Evolutionary conservation across 2,329 filamentous ascomycete species (phyloP), one percentile per base, ranked within the genome.

Genomic region (Dactylonectria macrodidyma): DNA sequence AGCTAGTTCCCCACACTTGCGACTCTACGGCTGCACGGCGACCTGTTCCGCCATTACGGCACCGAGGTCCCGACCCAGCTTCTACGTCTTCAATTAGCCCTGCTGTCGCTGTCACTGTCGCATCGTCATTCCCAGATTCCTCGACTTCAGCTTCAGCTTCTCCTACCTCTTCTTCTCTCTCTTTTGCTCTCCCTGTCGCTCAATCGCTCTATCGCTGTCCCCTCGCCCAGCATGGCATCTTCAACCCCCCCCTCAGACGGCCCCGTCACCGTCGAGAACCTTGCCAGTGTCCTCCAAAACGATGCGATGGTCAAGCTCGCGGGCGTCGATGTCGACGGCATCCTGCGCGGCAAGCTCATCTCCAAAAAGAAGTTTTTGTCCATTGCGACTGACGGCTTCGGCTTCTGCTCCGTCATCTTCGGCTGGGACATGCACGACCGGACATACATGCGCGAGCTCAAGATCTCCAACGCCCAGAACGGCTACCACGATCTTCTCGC

Each of bases 381-480:
- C 34, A 89, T 97, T 60, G 92, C 91, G n/a, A 82, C 89, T 48
- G 88, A 90, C 51, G 95, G 95, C 59, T 97, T 97, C 75, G 95
- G 95, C 61, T 97, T 97, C 86, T 97, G 95, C 85, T 96, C 93
- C 22, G 94, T 97, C 73, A 90, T 97, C 72, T 97, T 97, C 77
- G 95, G 95, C 79, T 97, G 95, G 95, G 95, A 98, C 82, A 97
- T 97, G 94, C 95, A 98, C 81, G 95, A 98, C 78, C 87, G 90
- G 84, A 97, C 94, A 11, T 98, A 97, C 81, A 91, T 93, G 79
- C 90, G 88, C 75, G 95, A 97, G 82, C 88, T 97, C 71, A 89
- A 89, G 77, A 92, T 97, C 80, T 96, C 93, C 82, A 97, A 97
- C 83, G 93, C 93, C 73, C 91, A 94, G 77, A 97, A 97, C 79